Evolutionary conservation across 768 basidiomycete genomes (phyloP).

Genomic region (Mycena galopus): DNA sequence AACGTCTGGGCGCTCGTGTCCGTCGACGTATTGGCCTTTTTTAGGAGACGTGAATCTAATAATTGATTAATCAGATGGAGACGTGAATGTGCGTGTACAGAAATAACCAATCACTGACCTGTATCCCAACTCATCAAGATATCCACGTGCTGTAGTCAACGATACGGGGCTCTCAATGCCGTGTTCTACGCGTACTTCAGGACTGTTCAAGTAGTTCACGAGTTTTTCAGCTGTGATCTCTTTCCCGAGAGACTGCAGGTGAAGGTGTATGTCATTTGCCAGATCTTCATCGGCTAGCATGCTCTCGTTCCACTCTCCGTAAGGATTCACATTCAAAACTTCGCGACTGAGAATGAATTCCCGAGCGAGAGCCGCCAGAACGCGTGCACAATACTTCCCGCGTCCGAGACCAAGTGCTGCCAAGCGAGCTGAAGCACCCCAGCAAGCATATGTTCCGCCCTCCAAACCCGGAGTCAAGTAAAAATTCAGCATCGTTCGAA

Average conservation of each 20-base stretch:
- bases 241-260: conserved; percentile 30
- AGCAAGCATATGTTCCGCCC: conserved; percentile 8
- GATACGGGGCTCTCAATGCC: conserved; percentile 13
- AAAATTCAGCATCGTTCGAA: conserved; percentile 24
- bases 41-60: conserved; percentile 24
- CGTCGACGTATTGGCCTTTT: conserved; percentile 42
- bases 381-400: conserved; percentile 4
- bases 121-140: conserved; percentile 28
- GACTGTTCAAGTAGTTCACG: conserved; percentile 7
- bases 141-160: conserved; percentile 14
- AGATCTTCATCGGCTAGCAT: conserved; percentile 30
- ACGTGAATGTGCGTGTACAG: neutral
- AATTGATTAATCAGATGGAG: neutral
- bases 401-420: conserved; percentile 16
- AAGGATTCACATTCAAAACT: conserved; percentile 26
- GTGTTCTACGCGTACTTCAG: conserved; percentile 11
- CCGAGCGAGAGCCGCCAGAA: conserved; percentile 5
- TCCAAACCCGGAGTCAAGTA: conserved; percentile 3
- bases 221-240: conserved; percentile 23
- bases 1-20: conserved; percentile 17
- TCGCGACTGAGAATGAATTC: conserved; percentile 7
- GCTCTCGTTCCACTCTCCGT: conserved; percentile 31
- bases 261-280: conserved; percentile 2
- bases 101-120: conserved; percentile 1
- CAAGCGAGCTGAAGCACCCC: conserved; percentile 23